A percentile compares a stretch with the other conserved stretches of the same genome.
Conservation (phyloP, 768 basidiomycete genomes). For the Psilocybe sp. region DNA sequence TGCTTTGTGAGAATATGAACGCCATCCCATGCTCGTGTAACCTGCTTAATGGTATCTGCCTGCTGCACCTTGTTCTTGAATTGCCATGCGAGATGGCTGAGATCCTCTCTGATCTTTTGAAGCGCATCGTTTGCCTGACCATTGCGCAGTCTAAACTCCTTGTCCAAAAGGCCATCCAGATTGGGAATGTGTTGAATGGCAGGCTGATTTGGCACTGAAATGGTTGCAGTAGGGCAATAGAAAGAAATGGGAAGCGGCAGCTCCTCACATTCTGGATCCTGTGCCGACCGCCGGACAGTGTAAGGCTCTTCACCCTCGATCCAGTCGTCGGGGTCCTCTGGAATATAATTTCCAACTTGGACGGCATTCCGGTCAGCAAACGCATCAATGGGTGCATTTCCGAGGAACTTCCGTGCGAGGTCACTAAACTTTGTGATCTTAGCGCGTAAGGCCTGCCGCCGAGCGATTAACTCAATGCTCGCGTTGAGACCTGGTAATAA, state of each 20-base stretch:
- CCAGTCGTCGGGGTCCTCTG: no score
- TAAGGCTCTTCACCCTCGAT: not conserved
- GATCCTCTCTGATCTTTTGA: not conserved
- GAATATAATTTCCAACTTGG: no score
- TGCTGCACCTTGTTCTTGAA: not conserved
- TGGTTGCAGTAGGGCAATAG: not conserved
- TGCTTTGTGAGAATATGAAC: no score
- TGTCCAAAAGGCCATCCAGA: not conserved
- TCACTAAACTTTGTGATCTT: not conserved
- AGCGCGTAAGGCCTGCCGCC: not conserved
- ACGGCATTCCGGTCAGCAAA: no score
- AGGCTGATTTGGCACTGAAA: no score
- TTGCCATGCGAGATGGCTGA: not conserved
- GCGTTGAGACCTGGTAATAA: not conserved
- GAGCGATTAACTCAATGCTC: not conserved
- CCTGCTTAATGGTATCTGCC: not conserved
- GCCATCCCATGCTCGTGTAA: not conserved
- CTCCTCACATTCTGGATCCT: not conserved
- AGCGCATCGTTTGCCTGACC: not conserved
- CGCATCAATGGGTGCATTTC: no score
- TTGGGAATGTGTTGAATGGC: not conserved
- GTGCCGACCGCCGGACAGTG: not conserved
- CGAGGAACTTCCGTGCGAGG: not conserved
- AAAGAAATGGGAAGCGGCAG: not conserved
- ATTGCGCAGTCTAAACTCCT: not conserved